A percentile compares a stretch with the other conserved stretches of the same genome.
phyloP scores from a whole-genome alignment of 192 early-diverging fungal genomes.

The Entophlyctis helioformis region DNA sequence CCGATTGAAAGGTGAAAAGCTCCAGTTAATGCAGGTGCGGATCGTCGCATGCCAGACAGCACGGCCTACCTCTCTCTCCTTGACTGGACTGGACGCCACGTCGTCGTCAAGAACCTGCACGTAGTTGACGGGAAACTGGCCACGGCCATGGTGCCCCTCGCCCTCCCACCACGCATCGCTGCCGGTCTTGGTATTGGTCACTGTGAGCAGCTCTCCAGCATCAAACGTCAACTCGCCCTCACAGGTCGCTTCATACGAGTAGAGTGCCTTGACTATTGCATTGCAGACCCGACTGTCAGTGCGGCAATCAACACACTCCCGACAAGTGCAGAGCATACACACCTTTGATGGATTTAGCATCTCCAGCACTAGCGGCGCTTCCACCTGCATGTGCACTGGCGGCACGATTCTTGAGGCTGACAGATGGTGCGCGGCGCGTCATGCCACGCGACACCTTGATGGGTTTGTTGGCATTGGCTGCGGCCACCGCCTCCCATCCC shows the following conservation, averaged over 20 bases:
- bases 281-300: too few species aligned
- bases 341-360: not conserved
- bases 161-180: slow-evolving; percentile 94
- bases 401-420: too few species aligned
- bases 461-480: too few species aligned
- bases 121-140: slow-evolving; percentile 94
- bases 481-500: slow-evolving; percentile 23
- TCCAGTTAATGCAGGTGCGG: too few species aligned
- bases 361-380: too few species aligned
- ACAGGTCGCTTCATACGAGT: slow-evolving; percentile 78
- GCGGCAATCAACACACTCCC: too few species aligned
- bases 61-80: not conserved
- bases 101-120: slow-evolving; percentile 38
- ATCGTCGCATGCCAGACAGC: too few species aligned
- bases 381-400: too few species aligned
- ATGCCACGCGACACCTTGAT: too few species aligned
- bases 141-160: slow-evolving; percentile 35
- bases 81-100: not conserved
- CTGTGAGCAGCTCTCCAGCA: slow-evolving; percentile 22
- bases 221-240: slow-evolving; percentile 81
- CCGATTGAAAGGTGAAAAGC: too few species aligned
- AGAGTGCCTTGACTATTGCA: slow-evolving; percentile 32
- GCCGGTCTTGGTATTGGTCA: slow-evolving; percentile 29
- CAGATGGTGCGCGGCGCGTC: too few species aligned
- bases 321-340: too few species aligned